Base-by-base conservation (phyloP, 2,329 filamentous ascomycete genomes). In the Dactylonectria macrodidyma region DNA sequence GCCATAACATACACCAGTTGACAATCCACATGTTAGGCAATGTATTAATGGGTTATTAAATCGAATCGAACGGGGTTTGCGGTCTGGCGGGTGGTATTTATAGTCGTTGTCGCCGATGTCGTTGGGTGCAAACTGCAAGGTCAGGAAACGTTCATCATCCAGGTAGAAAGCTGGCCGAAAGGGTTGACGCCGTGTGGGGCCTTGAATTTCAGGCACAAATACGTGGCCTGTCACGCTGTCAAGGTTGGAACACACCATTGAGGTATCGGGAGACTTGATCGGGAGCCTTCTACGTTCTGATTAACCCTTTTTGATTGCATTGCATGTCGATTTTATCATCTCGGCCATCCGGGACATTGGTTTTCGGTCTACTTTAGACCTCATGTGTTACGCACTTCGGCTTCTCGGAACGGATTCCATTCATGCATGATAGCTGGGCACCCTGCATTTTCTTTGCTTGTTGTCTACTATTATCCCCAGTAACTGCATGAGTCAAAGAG, bases 1-100 rank as follows among this genome's bases (percentile, higher is more conserved):
- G 57, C 51, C 62, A 61, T 70, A 73, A 87, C 90, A 80, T 94
- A 97, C 94, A 97, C 94, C 95, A 97, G 89, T 95, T 95, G 81
- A 97, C 85, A 82, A 97, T 93, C 94, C 94, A 97, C 95, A 97
- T 97, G 72, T 79, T 87, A 84, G 75, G 73, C 67, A 69, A 73
- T 55, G 65, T 75, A 72, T 76, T 69, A 72, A 59, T 57, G 54
- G 41, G 44, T 62, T 71, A 72, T 70, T 73, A 75, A 57, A 34
- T 68, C 64, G 57, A 72, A 64, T 68, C 67, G 69, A 73, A 67
- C 57, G 51, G 33, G 65, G 62, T 69, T 47, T 61, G 63, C 22
- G 41, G 64, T 65, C 65, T 59, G 61, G 64, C 41, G 60, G 66
- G 66, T 38, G 57, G 68, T 58, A 69, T 44, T 64, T 60, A 54